phyloP scores from a whole-genome alignment of 2,329 filamentous ascomycete genomes.

The Cytospora paraplurivora region DNA sequence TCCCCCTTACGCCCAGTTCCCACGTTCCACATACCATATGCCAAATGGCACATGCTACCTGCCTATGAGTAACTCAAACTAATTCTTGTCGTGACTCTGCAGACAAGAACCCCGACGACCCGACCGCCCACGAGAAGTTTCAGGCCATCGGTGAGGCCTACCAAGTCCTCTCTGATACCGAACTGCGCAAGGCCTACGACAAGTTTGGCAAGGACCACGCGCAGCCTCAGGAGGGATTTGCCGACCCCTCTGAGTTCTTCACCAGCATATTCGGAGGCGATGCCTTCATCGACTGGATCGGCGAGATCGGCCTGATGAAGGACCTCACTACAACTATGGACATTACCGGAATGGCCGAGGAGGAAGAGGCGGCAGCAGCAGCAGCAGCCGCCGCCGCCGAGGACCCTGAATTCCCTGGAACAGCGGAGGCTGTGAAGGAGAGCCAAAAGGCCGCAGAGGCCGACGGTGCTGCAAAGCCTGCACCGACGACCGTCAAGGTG shows the following conservation, averaged over 20 bases:
- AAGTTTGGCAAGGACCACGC: slow-evolving; percentile 96
- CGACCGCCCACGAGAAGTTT: slow-evolving; percentile 90
- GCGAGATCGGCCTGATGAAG: slow-evolving; percentile 98
- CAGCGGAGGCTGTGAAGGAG: slow-evolving; percentile 58
- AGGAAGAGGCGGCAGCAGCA: slow-evolving; percentile 63
- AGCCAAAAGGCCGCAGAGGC: slow-evolving; percentile 49
- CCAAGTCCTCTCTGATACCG: slow-evolving; percentile 82
- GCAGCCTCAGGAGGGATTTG: slow-evolving; percentile 87
- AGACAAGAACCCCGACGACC: slow-evolving; percentile 98
- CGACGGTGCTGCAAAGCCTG: slow-evolving; percentile 36
- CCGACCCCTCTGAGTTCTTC: slow-evolving; percentile 97
- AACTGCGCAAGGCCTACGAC: slow-evolving; percentile 90
- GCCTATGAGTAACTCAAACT: not conserved
- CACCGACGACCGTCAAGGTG: slow-evolving; percentile 45
- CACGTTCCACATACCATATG: not conserved
- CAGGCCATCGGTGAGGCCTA: slow-evolving; percentile 79
- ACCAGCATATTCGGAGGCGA: slow-evolving; percentile 97
- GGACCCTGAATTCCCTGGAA: slow-evolving; percentile 58
- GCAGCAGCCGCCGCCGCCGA: slow-evolving; percentile 34
- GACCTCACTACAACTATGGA: slow-evolving; percentile 98
- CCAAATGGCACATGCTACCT: not conserved
- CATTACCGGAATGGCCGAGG: slow-evolving; percentile 82
- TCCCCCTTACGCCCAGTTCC: slow-evolving; percentile 8
- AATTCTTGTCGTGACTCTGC: slow-evolving; percentile 28
- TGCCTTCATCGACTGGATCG: slow-evolving; percentile 94